phyloP scores from a whole-genome alignment of 2,329 filamentous ascomycete species.

The Penicillium decumbens region DNA sequence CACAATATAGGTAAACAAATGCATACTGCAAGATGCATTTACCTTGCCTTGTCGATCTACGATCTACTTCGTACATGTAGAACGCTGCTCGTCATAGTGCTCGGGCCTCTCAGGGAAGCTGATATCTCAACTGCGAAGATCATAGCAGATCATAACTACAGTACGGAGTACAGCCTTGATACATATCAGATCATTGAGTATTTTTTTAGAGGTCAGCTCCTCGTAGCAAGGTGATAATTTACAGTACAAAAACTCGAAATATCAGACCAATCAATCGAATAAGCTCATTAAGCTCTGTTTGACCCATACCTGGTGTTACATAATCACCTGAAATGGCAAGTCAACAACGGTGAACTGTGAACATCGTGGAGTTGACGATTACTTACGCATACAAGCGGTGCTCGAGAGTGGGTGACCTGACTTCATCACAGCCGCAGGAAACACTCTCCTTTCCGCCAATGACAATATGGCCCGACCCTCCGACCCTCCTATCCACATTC shows the following conservation, averaged over 20 bases:
- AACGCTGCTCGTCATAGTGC: not conserved
- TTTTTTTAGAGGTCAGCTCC: not conserved
- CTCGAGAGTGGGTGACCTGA: not conserved
- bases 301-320: slow-evolving; percentile 5
- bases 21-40: not conserved
- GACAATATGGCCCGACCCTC: slow-evolving; percentile 25
- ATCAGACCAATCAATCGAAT: not conserved
- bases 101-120: not conserved
- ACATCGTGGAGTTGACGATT: not conserved
- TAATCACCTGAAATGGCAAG: slow-evolving; percentile 18
- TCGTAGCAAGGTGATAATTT: slow-evolving; percentile 6
- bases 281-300: not conserved
- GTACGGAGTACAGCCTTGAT: not conserved
- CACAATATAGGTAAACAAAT: not conserved
- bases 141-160: not conserved
- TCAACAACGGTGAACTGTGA: slow-evolving; percentile 10
- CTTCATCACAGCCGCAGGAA: not conserved
- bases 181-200: not conserved
- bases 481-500: slow-evolving; percentile 27
- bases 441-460: slow-evolving; percentile 8
- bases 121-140: not conserved
- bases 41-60: not conserved
- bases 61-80: not conserved
- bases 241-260: not conserved
- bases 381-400: not conserved